Evolutionary conservation across 768 basidiomycete genomes (phyloP), one percentile per base, ranked within the genome.

Genomic region (Mrakia blollopis): DNA sequence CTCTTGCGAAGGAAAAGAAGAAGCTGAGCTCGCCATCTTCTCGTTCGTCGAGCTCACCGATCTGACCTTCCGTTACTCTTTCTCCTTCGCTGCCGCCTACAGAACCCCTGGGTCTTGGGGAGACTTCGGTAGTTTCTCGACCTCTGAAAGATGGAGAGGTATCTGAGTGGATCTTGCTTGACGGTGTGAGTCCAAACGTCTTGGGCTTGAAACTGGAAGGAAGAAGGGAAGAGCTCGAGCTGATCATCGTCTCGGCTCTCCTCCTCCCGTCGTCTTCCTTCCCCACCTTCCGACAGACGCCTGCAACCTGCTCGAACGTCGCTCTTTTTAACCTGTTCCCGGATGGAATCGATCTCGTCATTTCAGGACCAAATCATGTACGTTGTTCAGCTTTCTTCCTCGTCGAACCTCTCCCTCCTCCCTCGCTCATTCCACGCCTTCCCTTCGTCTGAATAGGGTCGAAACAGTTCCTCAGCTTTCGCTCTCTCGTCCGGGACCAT

Each of bases 241-340:
- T 50, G 23, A 18, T 10, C n/a, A 44, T 23, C 21, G 9, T 50
- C 18, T 21, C 41, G 25, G 32, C 54, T 32, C 61, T 37, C 52
- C 72, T 28, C 72, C 23, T 14, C 9, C 14, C 44, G 44, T 47
- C 44, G 9, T 14, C 13, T 47, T 47, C 14, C 44, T 14, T 47
- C 44, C 14, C 14, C 44, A 47, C 44, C 44, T 47, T 16, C 44
- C 7, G 4, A 18, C 69, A 84, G 82, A 84, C 84, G 25, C 84
- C 95, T 6, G 93, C 94, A 5, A 92, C 95, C 18, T 97, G 95
- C 82, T 87, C 92, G 3, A 97, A 96, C 81, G 89, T 98, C 77
- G 93, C 89, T 2, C 85, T 98, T 60, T 92, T 96, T 83, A 98
- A 98, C 80, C 80, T 98, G 13, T 95, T 90, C 82, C 90, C 89